phyloP scores from a whole-genome alignment of 331 rosid species.

The Prunus yedoensis region DNA sequence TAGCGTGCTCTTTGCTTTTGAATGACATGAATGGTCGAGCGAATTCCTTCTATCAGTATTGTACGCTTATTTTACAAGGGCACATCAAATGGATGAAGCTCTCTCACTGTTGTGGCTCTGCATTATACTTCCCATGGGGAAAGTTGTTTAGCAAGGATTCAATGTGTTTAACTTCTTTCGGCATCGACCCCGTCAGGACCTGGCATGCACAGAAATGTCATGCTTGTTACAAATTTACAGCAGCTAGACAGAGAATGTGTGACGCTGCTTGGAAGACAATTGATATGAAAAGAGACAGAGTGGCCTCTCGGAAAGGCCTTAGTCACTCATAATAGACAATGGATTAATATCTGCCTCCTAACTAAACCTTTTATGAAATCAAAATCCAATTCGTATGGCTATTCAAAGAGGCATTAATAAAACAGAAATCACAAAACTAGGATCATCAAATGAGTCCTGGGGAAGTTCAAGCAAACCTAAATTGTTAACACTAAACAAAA shows the following conservation, averaged over 20 bases:
- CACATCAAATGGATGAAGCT: constrained; percentile 36
- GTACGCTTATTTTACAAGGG: neutral
- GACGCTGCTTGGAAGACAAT: neutral
- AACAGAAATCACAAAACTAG: neutral
- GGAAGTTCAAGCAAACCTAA: neutral
- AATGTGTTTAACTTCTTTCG: constrained; percentile 81
- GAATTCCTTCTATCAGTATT: neutral
- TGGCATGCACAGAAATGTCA: constrained; percentile 30
- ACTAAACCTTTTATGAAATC: neutral
- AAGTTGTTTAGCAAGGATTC: constrained; percentile 75
- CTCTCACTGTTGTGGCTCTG: constrained; percentile 36
- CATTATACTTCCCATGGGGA: constrained; percentile 39
- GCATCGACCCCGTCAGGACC: constrained; percentile 87
- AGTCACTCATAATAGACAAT: neutral
- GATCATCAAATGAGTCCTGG: neutral
- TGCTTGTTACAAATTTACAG: constrained; percentile 5
- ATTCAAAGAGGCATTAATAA: constrained; percentile 4
- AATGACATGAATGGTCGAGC: neutral
- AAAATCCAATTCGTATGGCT: constrained; percentile 8
- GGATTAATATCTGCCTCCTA: neutral
- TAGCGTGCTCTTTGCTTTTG: neutral
- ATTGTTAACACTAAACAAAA: neutral
- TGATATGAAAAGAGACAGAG: neutral
- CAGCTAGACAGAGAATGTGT: neutral
- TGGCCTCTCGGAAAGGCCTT: neutral